phyloP scores from a whole-genome alignment of 2,329 filamentous ascomycete species.

The Sphaerulina populicola region DNA sequence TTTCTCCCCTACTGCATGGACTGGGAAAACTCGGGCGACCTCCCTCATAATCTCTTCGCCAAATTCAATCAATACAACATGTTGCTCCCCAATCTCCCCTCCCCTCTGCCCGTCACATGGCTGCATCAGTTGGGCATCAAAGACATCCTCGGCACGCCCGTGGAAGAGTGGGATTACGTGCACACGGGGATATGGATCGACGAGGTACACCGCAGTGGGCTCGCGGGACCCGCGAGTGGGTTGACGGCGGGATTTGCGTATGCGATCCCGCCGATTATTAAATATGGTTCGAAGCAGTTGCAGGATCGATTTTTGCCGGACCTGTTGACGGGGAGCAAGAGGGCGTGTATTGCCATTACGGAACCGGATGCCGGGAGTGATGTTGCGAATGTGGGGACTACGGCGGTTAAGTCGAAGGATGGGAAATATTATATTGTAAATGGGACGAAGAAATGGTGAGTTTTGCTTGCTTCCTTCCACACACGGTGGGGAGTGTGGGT shows the following conservation, averaged over 20 bases:
- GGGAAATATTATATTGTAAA: slow-evolving; percentile 63
- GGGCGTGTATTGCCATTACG: slow-evolving; percentile 67
- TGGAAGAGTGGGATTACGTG: slow-evolving; percentile 65
- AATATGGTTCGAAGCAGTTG: slow-evolving; percentile 53
- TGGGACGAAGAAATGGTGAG: slow-evolving; percentile 60
- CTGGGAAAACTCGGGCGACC: slow-evolving; percentile 19
- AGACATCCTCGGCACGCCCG: slow-evolving; percentile 56
- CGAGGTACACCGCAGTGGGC: slow-evolving; percentile 59
- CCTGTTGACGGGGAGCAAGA: slow-evolving; percentile 56
- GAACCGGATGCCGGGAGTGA: slow-evolving; percentile 65
- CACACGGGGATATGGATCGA: slow-evolving; percentile 61
- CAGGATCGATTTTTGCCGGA: slow-evolving; percentile 61
- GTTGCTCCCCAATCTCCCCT: slow-evolving; percentile 59
- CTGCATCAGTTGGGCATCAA: slow-evolving; percentile 56
- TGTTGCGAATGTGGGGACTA: slow-evolving; percentile 63
- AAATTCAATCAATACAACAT: slow-evolving; percentile 59
- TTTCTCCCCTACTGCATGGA: slow-evolving; percentile 20
- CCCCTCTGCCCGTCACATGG: slow-evolving; percentile 60
- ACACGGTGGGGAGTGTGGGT: too few species aligned
- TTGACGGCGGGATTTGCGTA: slow-evolving; percentile 63
- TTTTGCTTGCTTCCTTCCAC: too few species aligned
- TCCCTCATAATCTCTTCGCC: slow-evolving; percentile 52
- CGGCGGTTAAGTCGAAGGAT: slow-evolving; percentile 48
- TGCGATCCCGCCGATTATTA: slow-evolving; percentile 60
- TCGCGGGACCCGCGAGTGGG: slow-evolving; percentile 53